These are phyloP conservation scores for Grosmannia huntii DNA, from an alignment of 2,329 filamentous ascomycete genomes.

Conservation along the genomic window DNA sequence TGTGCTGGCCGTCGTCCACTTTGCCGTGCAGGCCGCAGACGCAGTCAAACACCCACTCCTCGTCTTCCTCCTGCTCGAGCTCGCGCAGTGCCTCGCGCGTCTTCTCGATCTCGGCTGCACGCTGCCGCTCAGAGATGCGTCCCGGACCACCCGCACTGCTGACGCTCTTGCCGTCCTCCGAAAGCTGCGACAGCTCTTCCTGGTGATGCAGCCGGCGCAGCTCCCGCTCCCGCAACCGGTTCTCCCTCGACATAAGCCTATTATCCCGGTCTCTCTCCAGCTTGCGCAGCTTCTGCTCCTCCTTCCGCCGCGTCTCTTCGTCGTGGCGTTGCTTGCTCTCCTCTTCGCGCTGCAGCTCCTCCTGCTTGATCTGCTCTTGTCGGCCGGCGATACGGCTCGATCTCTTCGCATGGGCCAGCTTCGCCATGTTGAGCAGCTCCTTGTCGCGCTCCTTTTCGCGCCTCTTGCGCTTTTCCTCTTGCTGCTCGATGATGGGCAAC, in stretches of 20 bases:
- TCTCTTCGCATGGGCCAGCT: constrained; percentile 85
- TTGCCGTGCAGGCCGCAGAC: constrained; percentile 82
- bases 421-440: constrained; percentile 69
- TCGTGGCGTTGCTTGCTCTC: constrained; percentile 34
- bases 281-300: constrained; percentile 46
- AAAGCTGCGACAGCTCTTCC: constrained; percentile 67
- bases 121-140: constrained; percentile 63
- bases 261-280: constrained; percentile 63
- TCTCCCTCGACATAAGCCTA: constrained; percentile 71
- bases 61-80: constrained; percentile 49
- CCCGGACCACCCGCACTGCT: constrained; percentile 32
- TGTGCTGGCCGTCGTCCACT: constrained; percentile 88
- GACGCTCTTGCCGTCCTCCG: constrained; percentile 57
- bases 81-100: constrained; percentile 64
- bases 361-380: constrained; percentile 57
- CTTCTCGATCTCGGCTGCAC: constrained; percentile 72
- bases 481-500: constrained; percentile 71
- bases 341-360: constrained; percentile 35
- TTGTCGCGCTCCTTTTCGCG: constrained; percentile 57
- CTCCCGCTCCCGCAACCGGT: constrained; percentile 76
- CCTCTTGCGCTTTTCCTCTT: constrained; percentile 60
- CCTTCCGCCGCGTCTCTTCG: constrained; percentile 51
- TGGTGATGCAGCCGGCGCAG: constrained; percentile 71
- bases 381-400: constrained; percentile 82
- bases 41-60: constrained; percentile 92